These are phyloP conservation scores for Fraxinus paxiana DNA, from an alignment of 305 asterid genomes.

Conservation along the genomic window DNA sequence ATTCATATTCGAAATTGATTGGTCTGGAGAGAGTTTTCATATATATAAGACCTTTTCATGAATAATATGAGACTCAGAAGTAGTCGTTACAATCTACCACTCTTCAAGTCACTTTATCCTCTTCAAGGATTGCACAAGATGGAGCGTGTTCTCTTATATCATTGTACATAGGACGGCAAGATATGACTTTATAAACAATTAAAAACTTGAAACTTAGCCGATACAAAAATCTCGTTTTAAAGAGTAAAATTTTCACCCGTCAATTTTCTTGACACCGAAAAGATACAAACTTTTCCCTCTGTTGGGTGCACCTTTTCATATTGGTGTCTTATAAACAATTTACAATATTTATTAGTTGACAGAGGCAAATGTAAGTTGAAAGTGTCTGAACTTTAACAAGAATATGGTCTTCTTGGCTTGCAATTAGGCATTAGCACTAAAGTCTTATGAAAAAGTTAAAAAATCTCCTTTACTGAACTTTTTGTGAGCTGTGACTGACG, in stretches of 20 bases:
- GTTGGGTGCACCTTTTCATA: neutral
- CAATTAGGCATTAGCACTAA: slow-evolving; percentile 24
- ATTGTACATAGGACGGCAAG: neutral
- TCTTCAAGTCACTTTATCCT: neutral
- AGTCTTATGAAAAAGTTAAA: slow-evolving; percentile 37
- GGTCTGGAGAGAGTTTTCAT: neutral
- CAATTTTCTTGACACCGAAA: neutral
- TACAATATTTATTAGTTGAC: neutral
- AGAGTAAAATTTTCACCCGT: neutral
- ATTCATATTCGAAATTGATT: neutral
- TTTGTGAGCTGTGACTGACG: slow-evolving; percentile 58
- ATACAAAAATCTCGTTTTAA: neutral
- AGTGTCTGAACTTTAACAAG: neutral
- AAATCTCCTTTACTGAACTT: slow-evolving; percentile 27
- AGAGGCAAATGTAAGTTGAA: neutral
- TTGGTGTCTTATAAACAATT: neutral
- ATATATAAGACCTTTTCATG: neutral
- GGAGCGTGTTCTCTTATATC: neutral
- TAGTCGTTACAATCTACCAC: neutral
- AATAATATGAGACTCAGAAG: neutral
- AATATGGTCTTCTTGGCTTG: slow-evolving; percentile 4
- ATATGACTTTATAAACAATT: neutral
- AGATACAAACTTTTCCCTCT: neutral
- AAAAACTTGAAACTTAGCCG: neutral
- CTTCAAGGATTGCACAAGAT: neutral